These are phyloP conservation scores for Linnemannia exigua DNA, from an alignment of 192 early-diverging fungal genomes.

Conservation along the genomic window DNA sequence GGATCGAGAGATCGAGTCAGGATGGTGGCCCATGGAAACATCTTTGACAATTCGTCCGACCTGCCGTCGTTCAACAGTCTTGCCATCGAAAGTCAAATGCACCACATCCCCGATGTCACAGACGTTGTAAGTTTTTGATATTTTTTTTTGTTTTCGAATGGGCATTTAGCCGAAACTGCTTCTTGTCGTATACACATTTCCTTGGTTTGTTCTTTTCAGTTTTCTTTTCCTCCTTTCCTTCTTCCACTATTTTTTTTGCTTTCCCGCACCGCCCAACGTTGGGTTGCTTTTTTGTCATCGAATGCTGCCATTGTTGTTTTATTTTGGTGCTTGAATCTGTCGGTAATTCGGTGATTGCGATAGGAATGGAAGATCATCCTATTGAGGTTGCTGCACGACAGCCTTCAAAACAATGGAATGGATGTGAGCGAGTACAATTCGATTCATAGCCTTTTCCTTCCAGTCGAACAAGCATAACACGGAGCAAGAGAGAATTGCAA, in stretches of 20 bases:
- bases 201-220: neutral
- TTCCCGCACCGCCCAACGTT: neutral
- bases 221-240: neutral
- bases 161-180: neutral
- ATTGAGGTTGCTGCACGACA: neutral
- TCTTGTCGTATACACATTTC: neutral
- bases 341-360: neutral
- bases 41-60: conserved; percentile 26
- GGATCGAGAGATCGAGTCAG: conserved; percentile 8
- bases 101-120: conserved; percentile 37
- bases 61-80: conserved; percentile 58
- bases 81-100: conserved; percentile 57
- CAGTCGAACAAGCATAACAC: neutral
- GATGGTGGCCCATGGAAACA: conserved; percentile 36
- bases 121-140: conserved; percentile 41
- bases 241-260: neutral
- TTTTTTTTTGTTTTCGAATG: neutral
- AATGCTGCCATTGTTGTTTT: too few relatives aligned
- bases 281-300: neutral
- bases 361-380: too few relatives aligned
- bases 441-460: too few relatives aligned
- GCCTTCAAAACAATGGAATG: neutral
- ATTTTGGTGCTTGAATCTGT: neutral
- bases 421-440: neutral
- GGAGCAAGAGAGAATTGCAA: neutral